Evolutionary conservation across 2,329 filamentous ascomycete genomes (phyloP), one percentile per base, ranked within the genome.

Genomic region (Curvularia eragrostidis): DNA sequence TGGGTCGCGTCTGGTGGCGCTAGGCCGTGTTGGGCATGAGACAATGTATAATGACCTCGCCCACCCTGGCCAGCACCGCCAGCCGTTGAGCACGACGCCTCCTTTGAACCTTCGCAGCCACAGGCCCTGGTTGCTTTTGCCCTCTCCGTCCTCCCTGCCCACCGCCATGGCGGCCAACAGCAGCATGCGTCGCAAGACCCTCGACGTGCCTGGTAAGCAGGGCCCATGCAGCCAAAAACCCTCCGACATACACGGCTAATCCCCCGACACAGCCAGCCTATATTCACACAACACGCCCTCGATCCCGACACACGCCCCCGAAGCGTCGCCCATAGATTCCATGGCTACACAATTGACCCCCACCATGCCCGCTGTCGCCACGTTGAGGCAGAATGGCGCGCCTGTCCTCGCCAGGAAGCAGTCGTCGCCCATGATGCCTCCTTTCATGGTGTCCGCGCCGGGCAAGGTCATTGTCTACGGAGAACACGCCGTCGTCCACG

Each of bases 391-490:
- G 18, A 63, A 64, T 49, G 61, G 56, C 52, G 50, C 62, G 39
- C 62, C 69, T 34, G 46, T 61, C 13, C 44, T 72, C 63, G 65
- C 54, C 38, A 61, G 74, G 50, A 76, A 75, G 61, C 68, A 74
- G 57, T 82, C 79, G 21, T 84, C 84, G 48, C 86, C 87, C 1
- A 85, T 89, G 81, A 84, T 95, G 79, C 93, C 94, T 42, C 83
- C 93, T 60, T 99, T 99, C 76, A 97, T 99, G 91, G 93, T 98
- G 56, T 98, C 95, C 15, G 94, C 96, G 2, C 95, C 95, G 0
- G 96, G 94, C 63, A 99, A 99, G 77, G 95, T 97, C 73, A 99
- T 99, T 76, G 91, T 98, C 52, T 98, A 94, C 79, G 95, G 95
- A 66, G 95, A 99, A 78, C 95, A 99, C 80, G 91, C 95, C 2